phyloP scores from a whole-genome alignment of 768 basidiomycete genomes.

The Leccinum variicolor region DNA sequence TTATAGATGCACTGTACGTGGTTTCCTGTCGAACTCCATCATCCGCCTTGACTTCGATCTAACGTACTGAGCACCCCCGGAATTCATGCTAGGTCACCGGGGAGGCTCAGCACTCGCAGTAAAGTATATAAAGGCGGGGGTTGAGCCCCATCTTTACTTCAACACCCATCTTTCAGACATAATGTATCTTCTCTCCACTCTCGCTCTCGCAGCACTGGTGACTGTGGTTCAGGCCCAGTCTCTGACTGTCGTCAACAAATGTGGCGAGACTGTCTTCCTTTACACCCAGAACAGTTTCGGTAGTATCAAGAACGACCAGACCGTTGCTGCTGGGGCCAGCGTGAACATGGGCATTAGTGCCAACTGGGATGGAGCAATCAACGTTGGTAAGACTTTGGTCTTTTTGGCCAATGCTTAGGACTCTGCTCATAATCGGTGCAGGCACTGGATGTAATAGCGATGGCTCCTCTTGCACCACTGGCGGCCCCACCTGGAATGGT shows the following conservation, averaged over 20 bases:
- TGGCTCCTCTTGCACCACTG: slow-evolving; percentile 25
- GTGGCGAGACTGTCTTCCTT: slow-evolving; percentile 27
- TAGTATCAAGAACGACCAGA: slow-evolving; percentile 24
- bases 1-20: neutral
- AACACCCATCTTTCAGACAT: neutral
- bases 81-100: neutral
- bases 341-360: slow-evolving; percentile 29
- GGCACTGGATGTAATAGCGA: slow-evolving; percentile 27
- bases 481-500: slow-evolving; percentile 30
- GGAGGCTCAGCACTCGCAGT: neutral
- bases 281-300: slow-evolving; percentile 30
- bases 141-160: neutral
- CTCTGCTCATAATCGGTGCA: slow-evolving; percentile 10
- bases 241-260: slow-evolving; percentile 27
- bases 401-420: neutral
- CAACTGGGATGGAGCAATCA: slow-evolving; percentile 31
- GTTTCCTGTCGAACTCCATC: neutral
- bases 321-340: slow-evolving; percentile 20
- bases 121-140: slow-evolving; percentile 12
- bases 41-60: neutral
- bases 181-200: neutral
- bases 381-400: slow-evolving; percentile 20
- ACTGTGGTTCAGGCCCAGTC: slow-evolving; percentile 24
- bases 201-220: neutral
- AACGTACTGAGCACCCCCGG: neutral